Evolutionary conservation across 2,329 filamentous ascomycete genomes (phyloP).

Genomic region (Capronia coronata): DNA sequence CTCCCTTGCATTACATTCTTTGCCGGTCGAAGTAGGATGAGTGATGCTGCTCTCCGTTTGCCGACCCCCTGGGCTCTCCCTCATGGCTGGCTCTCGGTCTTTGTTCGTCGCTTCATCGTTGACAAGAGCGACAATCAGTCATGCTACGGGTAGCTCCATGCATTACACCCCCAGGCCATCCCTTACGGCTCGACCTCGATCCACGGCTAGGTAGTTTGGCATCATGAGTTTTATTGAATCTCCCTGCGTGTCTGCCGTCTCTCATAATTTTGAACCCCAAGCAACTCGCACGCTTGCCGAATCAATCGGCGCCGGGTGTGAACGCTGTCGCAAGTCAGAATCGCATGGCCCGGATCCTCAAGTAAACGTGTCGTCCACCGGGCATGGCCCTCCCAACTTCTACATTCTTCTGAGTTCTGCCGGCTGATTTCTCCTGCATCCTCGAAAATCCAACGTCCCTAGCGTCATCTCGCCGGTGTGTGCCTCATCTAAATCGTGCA

Average conservation of each 20-base stretch:
- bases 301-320: neutral
- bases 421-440: too few species aligned
- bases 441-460: too few species aligned
- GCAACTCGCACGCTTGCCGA: neutral
- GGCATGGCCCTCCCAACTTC: neutral
- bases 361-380: neutral
- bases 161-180: neutral
- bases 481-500: constrained; percentile 65
- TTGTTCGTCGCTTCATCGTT: too few species aligned
- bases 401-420: too few species aligned
- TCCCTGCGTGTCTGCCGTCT: neutral
- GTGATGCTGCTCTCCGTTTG: too few species aligned
- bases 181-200: neutral
- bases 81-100: too few species aligned
- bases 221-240: neutral
- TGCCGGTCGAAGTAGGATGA: too few species aligned
- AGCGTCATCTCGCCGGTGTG: too few species aligned
- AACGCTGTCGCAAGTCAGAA: neutral
- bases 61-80: too few species aligned
- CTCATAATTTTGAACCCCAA: neutral
- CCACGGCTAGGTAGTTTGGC: neutral
- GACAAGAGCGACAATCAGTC: too few species aligned
- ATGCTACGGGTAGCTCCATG: neutral
- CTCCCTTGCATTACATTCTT: too few species aligned
- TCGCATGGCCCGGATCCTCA: neutral